Conservation (phyloP, 129 eudicot genomes). For the Pittosporum tobira region DNA sequence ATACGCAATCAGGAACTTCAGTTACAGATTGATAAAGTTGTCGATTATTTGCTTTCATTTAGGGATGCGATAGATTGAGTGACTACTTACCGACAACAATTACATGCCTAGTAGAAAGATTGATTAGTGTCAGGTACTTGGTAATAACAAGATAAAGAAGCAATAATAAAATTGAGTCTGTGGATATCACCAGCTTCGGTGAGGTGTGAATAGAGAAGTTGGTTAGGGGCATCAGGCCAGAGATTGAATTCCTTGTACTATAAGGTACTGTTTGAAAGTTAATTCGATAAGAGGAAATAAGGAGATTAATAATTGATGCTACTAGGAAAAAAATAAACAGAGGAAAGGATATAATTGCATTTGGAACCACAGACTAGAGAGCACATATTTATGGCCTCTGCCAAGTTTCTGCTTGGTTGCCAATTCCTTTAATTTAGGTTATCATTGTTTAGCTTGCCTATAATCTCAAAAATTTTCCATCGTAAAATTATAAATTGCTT, state of each 20-base stretch:
- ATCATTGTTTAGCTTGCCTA: background rate
- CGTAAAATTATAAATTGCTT: conserved; percentile 15
- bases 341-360: conserved; percentile 5
- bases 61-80: background rate
- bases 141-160: too few species aligned
- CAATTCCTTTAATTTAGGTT: background rate
- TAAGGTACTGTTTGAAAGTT: conserved; percentile 10
- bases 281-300: background rate
- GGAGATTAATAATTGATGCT: background rate
- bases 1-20: background rate
- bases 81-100: background rate
- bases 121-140: too few species aligned
- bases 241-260: conserved; percentile 9
- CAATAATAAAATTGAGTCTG: too few species aligned
- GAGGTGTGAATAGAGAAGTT: too few species aligned
- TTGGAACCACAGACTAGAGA: background rate
- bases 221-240: background rate
- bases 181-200: too few species aligned
- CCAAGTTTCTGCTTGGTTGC: background rate
- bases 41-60: background rate
- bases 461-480: conserved; percentile 10
- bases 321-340: conserved; percentile 1
- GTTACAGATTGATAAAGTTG: background rate
- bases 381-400: background rate
- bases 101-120: too few species aligned